phyloP scores from a whole-genome alignment of 176 grass and related monocot genomes.

The Tillandsia fasciculata region DNA sequence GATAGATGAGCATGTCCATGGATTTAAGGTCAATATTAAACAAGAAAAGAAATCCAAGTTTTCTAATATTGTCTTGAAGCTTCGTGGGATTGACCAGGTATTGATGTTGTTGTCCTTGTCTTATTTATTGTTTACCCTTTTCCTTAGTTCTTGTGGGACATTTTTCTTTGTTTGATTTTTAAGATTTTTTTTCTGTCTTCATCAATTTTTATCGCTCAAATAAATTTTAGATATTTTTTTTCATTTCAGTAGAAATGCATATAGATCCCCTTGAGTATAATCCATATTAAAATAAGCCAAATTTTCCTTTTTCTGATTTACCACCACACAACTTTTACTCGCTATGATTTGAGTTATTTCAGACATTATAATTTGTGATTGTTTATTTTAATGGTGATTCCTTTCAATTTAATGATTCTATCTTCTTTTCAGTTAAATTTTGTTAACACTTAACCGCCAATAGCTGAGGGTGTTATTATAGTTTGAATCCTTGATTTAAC shows the following conservation, averaged over 20 bases:
- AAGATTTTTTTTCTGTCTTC: too few species aligned
- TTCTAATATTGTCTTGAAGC: conserved; percentile 84
- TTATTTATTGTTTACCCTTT: not conserved
- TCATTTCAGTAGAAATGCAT: too few species aligned
- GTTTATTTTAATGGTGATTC: not conserved
- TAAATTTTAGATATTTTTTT: too few species aligned
- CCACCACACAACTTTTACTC: not conserved
- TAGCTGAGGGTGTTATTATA: too few species aligned
- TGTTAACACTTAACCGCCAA: too few species aligned
- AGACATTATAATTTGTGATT: not conserved
- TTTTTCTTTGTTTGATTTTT: not conserved
- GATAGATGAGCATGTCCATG: conserved; percentile 75
- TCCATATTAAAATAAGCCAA: too few species aligned
- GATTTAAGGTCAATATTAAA: conserved; percentile 89
- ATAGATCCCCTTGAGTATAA: too few species aligned
- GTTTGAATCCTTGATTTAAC: too few species aligned
- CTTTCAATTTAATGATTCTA: too few species aligned
- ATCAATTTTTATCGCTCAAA: too few species aligned
- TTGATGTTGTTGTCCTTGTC: not conserved
- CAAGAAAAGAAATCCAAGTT: conserved; percentile 97
- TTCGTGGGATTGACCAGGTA: conserved; percentile 98
- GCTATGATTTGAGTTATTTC: not conserved
- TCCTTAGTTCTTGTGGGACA: not conserved
- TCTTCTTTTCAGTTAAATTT: too few species aligned
- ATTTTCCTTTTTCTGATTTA: too few species aligned